Percentiles rank a stretch among this genome's conserved stretches.
Evolutionary conservation across 2,329 filamentous ascomycete species (phyloP).

Genomic region (Trichoderma oligosporum): DNA sequence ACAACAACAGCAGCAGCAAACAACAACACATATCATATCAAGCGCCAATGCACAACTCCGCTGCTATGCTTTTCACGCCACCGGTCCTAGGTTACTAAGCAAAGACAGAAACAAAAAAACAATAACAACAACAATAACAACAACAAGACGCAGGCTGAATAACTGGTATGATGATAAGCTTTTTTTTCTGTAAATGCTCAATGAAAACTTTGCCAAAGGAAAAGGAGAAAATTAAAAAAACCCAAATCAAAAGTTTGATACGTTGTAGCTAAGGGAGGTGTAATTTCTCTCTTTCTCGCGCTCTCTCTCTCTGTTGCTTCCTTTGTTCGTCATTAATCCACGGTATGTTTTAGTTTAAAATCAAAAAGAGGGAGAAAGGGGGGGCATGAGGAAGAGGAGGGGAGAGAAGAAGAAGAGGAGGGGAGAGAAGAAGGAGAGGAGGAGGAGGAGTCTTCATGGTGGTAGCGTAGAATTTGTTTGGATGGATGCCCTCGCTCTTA

Average conservation of each 20-base stretch:
- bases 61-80: constrained; percentile 14
- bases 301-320: neutral
- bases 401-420: neutral
- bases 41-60: constrained; percentile 14
- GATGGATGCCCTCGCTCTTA: neutral
- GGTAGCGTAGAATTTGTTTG: neutral
- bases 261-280: neutral
- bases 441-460: neutral
- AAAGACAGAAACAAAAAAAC: neutral
- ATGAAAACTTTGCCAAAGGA: neutral
- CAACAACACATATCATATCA: neutral
- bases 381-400: neutral
- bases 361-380: neutral
- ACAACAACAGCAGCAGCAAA: too few relatives aligned
- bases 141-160: neutral
- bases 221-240: neutral
- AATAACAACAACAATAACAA: neutral
- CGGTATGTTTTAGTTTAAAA: neutral
- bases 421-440: neutral
- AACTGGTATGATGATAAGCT: neutral
- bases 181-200: neutral
- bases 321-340: neutral
- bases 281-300: neutral
- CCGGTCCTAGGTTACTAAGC: neutral
- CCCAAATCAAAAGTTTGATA: neutral